These are phyloP conservation scores for Marasmius oreades DNA, from an alignment of 1,284 basidiomycete genomes.

Conservation along the genomic window DNA sequence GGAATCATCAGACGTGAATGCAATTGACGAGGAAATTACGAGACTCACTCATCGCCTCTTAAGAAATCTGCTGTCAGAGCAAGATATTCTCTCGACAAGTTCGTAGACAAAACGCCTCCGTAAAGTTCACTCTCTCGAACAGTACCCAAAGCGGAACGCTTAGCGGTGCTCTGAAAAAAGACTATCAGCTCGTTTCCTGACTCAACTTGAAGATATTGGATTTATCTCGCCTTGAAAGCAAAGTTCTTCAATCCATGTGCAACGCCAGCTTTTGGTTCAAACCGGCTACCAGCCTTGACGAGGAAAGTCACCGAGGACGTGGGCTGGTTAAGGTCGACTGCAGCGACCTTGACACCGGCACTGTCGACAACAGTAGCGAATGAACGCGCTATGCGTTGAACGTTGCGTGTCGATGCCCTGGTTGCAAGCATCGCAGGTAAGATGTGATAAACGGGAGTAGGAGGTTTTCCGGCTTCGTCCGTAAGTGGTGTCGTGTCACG, in stretches of 20 bases:
- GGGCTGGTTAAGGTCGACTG: slow-evolving; percentile 76
- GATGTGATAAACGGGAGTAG: neutral
- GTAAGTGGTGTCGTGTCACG: no score
- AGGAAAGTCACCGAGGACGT: slow-evolving; percentile 86
- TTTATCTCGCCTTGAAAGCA: slow-evolving; percentile 82
- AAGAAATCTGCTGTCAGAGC: slow-evolving; percentile 94
- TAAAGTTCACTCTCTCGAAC: slow-evolving; percentile 93
- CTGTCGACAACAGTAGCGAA: slow-evolving; percentile 80
- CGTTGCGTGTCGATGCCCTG: slow-evolving; percentile 55
- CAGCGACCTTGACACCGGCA: slow-evolving; percentile 82
- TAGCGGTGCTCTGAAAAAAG: slow-evolving; percentile 72
- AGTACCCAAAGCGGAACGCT: slow-evolving; percentile 87
- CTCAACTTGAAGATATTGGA: neutral
- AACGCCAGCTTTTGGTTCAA: slow-evolving; percentile 81
- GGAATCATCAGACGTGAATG: slow-evolving; percentile 3
- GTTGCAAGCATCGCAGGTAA: slow-evolving; percentile 48
- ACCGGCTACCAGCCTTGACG: slow-evolving; percentile 88
- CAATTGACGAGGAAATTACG: slow-evolving; percentile 8
- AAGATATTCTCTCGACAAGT: slow-evolving; percentile 87
- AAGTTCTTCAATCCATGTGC: slow-evolving; percentile 95
- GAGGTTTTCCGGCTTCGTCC: neutral
- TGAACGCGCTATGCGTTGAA: slow-evolving; percentile 57
- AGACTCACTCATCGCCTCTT: slow-evolving; percentile 91
- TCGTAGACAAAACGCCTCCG: slow-evolving; percentile 89
- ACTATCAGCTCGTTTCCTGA: slow-evolving; percentile 2